These are phyloP conservation scores for Pelomyxa schiedti DNA, from an alignment of 78 protist species.

Conservation along the genomic window DNA sequence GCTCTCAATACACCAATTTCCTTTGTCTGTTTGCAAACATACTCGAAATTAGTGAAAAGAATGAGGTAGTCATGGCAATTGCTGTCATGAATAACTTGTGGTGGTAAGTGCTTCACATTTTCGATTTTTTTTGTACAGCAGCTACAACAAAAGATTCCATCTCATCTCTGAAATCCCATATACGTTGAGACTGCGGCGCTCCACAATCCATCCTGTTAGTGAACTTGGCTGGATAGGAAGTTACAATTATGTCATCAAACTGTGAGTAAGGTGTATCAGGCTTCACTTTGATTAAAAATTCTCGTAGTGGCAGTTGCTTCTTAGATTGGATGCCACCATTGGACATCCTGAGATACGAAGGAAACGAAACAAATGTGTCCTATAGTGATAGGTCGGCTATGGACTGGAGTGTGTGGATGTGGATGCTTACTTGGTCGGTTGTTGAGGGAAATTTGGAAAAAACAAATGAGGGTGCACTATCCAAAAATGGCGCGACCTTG, in stretches of 20 bases:
- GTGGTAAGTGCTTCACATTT: too few relatives aligned
- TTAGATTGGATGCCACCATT: background rate
- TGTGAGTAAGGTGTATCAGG: background rate
- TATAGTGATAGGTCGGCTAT: too few relatives aligned
- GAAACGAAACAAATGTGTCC: constrained; percentile 49
- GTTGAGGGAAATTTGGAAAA: constrained; percentile 38
- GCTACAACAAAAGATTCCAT: background rate
- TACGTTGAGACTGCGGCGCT: too few relatives aligned
- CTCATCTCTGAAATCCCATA: background rate
- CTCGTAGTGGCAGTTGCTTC: constrained; percentile 9
- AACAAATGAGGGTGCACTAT: constrained; percentile 30
- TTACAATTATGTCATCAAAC: too few relatives aligned
- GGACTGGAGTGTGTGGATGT: too few relatives aligned
- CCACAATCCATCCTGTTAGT: too few relatives aligned
- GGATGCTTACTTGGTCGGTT: too few relatives aligned
- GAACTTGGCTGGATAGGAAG: too few relatives aligned
- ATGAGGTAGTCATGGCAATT: constrained; percentile 71
- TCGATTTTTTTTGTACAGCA: too few relatives aligned
- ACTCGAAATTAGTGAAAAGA: constrained; percentile 63
- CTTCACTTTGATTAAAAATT: background rate
- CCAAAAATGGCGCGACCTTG: too few relatives aligned
- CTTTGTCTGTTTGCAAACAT: constrained; percentile 71
- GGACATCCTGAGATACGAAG: constrained; percentile 20
- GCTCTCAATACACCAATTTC: constrained; percentile 84
- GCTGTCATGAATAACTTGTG: constrained; percentile 53